Conservation (phyloP, 495 filamentous ascomycete species). For the Penicillium angulare region DNA sequence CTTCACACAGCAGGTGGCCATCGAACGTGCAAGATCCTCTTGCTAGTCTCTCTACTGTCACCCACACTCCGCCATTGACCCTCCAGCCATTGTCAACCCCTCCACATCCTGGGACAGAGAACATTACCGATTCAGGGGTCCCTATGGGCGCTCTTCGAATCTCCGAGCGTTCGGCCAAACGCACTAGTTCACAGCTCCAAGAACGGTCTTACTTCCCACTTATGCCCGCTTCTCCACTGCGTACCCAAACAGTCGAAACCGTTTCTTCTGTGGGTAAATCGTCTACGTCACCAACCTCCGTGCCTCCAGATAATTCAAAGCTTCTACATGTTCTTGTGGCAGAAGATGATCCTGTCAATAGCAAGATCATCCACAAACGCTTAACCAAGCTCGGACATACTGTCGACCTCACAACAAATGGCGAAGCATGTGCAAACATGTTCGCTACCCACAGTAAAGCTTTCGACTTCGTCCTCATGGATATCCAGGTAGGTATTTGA, state of each 20-base stretch:
- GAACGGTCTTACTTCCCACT: conserved; percentile 22
- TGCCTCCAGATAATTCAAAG: conserved; percentile 14
- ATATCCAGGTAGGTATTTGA: conserved; percentile 85
- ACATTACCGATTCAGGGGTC: conserved; percentile 37
- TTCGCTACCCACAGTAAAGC: conserved; percentile 56
- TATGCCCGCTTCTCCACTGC: neutral
- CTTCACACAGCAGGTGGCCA: neutral
- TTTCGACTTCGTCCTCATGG: conserved; percentile 93
- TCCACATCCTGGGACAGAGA: conserved; percentile 34
- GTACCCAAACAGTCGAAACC: neutral
- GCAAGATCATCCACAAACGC: conserved; percentile 80
- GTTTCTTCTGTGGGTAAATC: conserved; percentile 3
- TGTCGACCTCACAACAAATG: conserved; percentile 74
- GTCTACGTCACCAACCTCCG: conserved; percentile 10
- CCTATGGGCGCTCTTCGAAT: conserved; percentile 43
- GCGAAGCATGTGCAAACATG: conserved; percentile 76
- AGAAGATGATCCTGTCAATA: conserved; percentile 92
- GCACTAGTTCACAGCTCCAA: conserved; percentile 3
- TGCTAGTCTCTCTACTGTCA: conserved; percentile 25
- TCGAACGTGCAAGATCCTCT: conserved; percentile 14
- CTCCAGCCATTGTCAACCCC: conserved; percentile 20
- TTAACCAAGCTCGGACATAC: conserved; percentile 77
- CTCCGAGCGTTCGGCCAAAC: conserved; percentile 30
- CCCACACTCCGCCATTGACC: conserved; percentile 16
- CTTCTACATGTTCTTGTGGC: conserved; percentile 71